Evolutionary conservation across 2,329 filamentous ascomycete species (phyloP).

Genomic region (Diaporthe amygdali): DNA sequence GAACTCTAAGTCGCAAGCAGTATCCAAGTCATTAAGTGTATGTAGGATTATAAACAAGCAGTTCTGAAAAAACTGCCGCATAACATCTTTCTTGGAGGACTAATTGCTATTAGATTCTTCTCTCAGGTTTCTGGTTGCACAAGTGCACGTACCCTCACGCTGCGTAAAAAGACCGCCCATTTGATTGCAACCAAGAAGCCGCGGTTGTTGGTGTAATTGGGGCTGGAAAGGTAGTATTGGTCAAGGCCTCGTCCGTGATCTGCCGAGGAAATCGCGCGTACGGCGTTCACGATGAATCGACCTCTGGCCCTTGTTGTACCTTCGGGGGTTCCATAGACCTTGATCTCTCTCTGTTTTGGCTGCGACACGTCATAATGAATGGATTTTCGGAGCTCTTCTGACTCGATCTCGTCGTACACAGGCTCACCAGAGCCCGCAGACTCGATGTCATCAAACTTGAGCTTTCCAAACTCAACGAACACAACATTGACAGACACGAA

Average conservation of each 20-base stretch:
- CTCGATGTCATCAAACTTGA: too few relatives aligned
- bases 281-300: neutral
- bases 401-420: too few relatives aligned
- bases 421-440: too few relatives aligned
- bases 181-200: neutral
- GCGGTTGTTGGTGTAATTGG: neutral
- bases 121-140: neutral
- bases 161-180: neutral
- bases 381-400: too few relatives aligned
- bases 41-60: too few relatives aligned
- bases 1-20: too few relatives aligned
- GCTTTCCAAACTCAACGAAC: too few relatives aligned
- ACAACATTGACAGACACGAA: neutral
- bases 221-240: neutral
- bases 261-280: neutral
- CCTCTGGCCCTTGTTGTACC: neutral
- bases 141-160: neutral
- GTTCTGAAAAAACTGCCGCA: too few relatives aligned
- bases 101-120: neutral
- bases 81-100: neutral
- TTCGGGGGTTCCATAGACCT: neutral
- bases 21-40: too few relatives aligned
- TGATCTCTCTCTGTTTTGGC: neutral
- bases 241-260: neutral
- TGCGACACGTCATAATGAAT: neutral